Conservation (phyloP, 1,139 yeast genomes). For the Taphrina betulina region DNA sequence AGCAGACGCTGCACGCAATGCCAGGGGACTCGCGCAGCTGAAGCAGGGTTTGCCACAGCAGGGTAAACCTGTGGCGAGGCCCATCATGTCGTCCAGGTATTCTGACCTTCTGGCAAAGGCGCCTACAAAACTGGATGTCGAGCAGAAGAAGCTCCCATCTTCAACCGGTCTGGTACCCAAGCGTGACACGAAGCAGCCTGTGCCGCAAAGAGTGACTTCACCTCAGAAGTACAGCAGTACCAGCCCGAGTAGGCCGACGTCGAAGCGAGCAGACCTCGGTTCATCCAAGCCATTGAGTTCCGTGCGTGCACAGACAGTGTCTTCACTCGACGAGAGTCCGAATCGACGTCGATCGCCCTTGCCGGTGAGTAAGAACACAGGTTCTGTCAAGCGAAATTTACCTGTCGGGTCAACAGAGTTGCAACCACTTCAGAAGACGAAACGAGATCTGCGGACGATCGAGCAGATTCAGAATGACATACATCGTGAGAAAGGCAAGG, state of each 20-base stretch:
- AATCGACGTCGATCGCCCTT: no score
- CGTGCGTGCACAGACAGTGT: neutral
- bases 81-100: constrained; percentile 12
- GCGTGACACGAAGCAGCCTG: no score
- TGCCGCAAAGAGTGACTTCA: no score
- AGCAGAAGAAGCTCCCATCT: neutral
- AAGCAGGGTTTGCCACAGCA: constrained; percentile 7
- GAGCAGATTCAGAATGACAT: constrained; percentile 31
- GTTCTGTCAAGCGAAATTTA: neutral
- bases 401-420: constrained; percentile 1
- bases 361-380: neutral
- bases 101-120: constrained; percentile 9
- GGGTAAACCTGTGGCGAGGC: neutral
- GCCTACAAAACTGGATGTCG: constrained; percentile 4
- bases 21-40: constrained; percentile 9
- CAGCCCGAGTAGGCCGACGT: neutral
- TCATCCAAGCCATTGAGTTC: neutral
- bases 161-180: neutral
- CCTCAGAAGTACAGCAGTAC: neutral
- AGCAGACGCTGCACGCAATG: constrained; percentile 21
- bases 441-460: constrained; percentile 26
- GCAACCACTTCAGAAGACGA: constrained; percentile 22
- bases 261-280: neutral
- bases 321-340: no score
- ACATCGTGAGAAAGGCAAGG: constrained; percentile 27